Conservation (phyloP, 2,329 filamentous ascomycete genomes). For the Alternaria longipes region DNA sequence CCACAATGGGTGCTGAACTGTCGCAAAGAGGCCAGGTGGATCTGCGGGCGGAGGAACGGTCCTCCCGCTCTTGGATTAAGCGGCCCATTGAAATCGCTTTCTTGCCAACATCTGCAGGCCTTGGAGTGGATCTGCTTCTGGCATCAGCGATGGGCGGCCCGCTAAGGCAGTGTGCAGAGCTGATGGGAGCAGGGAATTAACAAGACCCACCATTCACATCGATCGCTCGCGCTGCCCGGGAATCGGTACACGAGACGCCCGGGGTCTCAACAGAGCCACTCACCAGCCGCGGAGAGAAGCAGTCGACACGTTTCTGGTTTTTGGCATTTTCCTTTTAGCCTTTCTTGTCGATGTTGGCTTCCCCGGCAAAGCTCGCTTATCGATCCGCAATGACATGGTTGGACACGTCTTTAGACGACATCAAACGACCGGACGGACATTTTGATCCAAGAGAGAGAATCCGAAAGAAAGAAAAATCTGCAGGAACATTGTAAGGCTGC, state of each 20-base stretch:
- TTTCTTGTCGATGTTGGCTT: not conserved
- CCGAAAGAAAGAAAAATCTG: not conserved
- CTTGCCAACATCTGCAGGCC: constrained; percentile 12
- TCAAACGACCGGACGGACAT: not conserved
- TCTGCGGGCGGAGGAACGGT: constrained; percentile 14
- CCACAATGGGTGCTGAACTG: not conserved
- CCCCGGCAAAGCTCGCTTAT: constrained; percentile 9
- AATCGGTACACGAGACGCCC: not conserved
- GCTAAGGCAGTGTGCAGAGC: constrained; percentile 9
- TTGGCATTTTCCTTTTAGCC: constrained; percentile 1
- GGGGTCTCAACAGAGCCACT: not conserved
- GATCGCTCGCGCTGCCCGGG: constrained; percentile 1
- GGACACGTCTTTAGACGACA: not conserved
- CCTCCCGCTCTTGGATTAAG: constrained; percentile 13
- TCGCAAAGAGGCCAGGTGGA: constrained; percentile 6
- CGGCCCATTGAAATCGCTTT: constrained; percentile 6
- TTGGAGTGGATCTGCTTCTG: constrained; percentile 8
- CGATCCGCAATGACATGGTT: not conserved
- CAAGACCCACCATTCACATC: not conserved
- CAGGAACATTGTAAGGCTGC: not conserved
- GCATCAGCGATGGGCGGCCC: constrained; percentile 13
- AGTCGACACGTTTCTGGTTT: not conserved
- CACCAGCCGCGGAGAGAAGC: not conserved
- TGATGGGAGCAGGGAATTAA: not conserved
- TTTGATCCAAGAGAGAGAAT: not conserved